Conservation (phyloP, 169 alveolate genomes). For the Plasmodium ovale region DNA sequence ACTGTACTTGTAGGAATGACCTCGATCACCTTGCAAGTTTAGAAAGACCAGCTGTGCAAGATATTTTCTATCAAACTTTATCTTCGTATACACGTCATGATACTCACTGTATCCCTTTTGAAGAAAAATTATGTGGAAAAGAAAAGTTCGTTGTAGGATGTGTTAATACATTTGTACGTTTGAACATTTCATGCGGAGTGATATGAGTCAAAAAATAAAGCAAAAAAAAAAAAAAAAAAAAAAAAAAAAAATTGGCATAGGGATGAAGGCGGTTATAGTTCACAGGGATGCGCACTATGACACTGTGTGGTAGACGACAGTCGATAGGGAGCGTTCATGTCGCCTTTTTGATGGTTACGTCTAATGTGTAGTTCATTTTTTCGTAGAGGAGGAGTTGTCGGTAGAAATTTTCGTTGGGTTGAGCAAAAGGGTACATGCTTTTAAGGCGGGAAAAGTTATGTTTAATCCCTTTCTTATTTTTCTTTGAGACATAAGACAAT, state of each 20-base stretch:
- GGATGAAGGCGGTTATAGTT: too few species aligned
- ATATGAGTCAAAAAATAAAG: too few species aligned
- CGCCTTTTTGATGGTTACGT: constrained; percentile 32
- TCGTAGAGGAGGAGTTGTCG: constrained; percentile 62
- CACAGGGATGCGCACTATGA: too few species aligned
- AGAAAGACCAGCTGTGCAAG: constrained; percentile 22
- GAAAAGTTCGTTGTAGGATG: not conserved
- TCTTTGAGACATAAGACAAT: constrained; percentile 47
- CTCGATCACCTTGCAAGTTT: constrained; percentile 22
- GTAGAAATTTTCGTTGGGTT: constrained; percentile 59
- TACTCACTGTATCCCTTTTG: constrained; percentile 46
- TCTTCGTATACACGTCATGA: constrained; percentile 29
- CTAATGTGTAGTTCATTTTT: constrained; percentile 51
- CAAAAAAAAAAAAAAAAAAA: not conserved
- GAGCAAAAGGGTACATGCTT: constrained; percentile 51
- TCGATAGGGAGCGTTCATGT: too few species aligned
- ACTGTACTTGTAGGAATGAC: constrained; percentile 25
- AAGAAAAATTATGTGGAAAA: not conserved
- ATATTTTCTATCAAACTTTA: not conserved
- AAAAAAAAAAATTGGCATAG: not conserved
- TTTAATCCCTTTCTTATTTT: constrained; percentile 40
- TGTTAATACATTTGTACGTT: not conserved
- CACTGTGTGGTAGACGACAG: too few species aligned
- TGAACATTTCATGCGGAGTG: too few species aligned
- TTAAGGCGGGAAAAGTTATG: constrained; percentile 16